Conservation (phyloP, 2,329 filamentous ascomycete species). For the Aspergillus pseudoviridinutans region DNA sequence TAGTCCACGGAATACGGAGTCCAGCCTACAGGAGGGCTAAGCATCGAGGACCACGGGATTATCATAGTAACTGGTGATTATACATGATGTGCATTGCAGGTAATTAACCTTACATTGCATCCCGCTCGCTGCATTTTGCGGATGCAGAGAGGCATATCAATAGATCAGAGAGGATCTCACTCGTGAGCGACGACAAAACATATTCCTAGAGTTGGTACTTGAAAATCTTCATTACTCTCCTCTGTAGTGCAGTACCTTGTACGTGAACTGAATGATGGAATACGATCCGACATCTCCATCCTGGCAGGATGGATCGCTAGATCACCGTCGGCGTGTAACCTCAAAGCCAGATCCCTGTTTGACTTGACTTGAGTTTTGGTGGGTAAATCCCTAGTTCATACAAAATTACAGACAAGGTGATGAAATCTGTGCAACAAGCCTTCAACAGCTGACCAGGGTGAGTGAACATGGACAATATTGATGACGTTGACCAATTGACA, state of each 20-base stretch:
- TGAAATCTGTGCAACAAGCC: neutral
- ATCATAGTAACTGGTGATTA: neutral
- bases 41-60: neutral
- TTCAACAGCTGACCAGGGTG: neutral
- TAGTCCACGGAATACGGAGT: too few relatives aligned
- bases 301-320: neutral
- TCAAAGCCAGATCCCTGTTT: neutral
- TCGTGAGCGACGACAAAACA: too few relatives aligned
- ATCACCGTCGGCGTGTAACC: neutral
- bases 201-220: too few relatives aligned
- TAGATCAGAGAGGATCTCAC: too few relatives aligned
- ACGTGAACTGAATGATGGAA: neutral
- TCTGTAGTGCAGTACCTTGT: too few relatives aligned
- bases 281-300: neutral
- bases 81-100: slow-evolving; percentile 17
- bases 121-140: slow-evolving; percentile 14
- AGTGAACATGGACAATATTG: too few relatives aligned
- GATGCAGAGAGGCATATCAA: neutral
- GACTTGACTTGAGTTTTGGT: neutral
- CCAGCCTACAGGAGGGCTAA: neutral
- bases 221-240: too few relatives aligned
- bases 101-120: slow-evolving; percentile 27
- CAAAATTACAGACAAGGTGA: neutral
- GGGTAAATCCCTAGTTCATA: neutral
- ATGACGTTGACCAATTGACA: neutral